phyloP scores from a whole-genome alignment of 345 rosid genomes.

The Pugionium dolabratum region DNA sequence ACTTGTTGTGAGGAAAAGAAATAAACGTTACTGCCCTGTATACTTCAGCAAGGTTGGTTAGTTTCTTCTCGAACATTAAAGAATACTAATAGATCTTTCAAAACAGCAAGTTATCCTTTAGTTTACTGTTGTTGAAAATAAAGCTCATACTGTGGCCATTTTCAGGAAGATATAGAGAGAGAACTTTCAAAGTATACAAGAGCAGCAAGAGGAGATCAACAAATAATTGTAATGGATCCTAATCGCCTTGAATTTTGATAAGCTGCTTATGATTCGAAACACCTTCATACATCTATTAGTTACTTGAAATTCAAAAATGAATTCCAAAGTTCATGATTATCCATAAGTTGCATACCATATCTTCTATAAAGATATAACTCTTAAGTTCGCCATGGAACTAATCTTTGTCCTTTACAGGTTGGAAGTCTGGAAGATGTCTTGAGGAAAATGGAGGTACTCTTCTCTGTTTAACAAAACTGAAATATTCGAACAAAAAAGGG shows the following conservation, averaged over 20 bases:
- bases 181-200: conserved; percentile 75
- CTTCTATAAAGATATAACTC: no score
- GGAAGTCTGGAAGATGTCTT: conserved; percentile 92
- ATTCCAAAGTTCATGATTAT: neutral
- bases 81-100: neutral
- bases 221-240: conserved; percentile 69
- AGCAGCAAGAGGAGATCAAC: conserved; percentile 77
- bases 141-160: neutral
- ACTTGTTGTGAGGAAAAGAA: conserved; percentile 77
- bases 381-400: neutral
- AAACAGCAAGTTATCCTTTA: neutral
- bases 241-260: neutral
- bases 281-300: no score
- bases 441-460: conserved; percentile 85
- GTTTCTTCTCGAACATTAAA: conserved; percentile 18
- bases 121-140: neutral
- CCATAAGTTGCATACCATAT: neutral
- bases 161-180: conserved; percentile 84
- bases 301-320: no score
- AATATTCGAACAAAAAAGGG: no score
- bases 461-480: neutral
- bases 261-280: neutral
- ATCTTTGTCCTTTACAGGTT: conserved; percentile 54
- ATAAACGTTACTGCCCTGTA: conserved; percentile 82
- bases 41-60: conserved; percentile 96